Percentiles rank a stretch among this genome's conserved stretches.
phyloP scores from a whole-genome alignment of 108 stramenopile species.

The Conticribra weissflogii region DNA sequence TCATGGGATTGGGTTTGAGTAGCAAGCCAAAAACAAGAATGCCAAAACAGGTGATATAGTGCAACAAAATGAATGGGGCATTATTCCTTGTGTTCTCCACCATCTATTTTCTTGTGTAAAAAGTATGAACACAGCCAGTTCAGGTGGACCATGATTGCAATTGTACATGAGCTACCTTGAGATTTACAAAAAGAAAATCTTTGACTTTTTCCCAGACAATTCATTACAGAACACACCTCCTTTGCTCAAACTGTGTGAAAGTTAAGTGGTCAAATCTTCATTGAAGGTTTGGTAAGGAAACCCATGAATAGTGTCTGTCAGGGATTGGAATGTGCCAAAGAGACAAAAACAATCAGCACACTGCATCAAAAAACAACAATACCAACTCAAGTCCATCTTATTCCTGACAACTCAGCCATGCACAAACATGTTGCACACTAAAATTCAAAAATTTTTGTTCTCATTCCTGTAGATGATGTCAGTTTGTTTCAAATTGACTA shows the following conservation, averaged over 20 bases:
- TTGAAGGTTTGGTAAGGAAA: conserved; percentile 84
- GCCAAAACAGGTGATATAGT: conserved; percentile 4
- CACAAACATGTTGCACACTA: no score
- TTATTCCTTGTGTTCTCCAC: conserved; percentile 80
- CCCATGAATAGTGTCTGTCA: conserved; percentile 59
- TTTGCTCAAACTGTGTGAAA: conserved; percentile 87
- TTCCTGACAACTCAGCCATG: no score
- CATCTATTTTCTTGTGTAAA: conserved; percentile 67
- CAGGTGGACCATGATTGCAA: conserved; percentile 36
- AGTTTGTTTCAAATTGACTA: no score
- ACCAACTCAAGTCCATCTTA: conserved; percentile 91
- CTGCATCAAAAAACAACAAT: conserved; percentile 91
- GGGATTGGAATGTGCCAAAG: conserved; percentile 62
- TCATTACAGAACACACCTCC: conserved; percentile 22
- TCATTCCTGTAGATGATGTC: no score
- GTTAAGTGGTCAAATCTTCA: conserved; percentile 80
- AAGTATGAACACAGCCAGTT: conserved; percentile 10
- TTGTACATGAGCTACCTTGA: conserved; percentile 91
- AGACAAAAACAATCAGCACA: conserved; percentile 81
- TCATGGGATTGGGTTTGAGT: conserved; percentile 80
- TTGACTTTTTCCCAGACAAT: conserved; percentile 80
- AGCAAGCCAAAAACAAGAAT: conserved; percentile 20
- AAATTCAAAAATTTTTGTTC: no score
- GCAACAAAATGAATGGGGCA: conserved; percentile 65
- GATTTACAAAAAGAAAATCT: conserved; percentile 97